phyloP scores from a whole-genome alignment of 371 early-diverging fungal species.

The Apophysomyces variabilis region DNA sequence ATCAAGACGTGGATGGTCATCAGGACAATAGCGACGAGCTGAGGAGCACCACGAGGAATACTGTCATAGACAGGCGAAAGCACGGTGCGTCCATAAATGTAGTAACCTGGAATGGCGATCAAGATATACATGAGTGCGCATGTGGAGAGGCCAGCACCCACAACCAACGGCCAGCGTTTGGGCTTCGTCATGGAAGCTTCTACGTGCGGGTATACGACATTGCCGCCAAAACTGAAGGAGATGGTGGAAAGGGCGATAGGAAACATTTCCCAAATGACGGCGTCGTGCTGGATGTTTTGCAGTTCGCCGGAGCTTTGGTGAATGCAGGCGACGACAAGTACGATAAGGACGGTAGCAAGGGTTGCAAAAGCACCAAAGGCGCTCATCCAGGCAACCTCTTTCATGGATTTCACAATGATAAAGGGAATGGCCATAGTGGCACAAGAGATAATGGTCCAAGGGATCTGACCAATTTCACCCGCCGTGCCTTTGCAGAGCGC shows the following conservation, averaged over 20 bases:
- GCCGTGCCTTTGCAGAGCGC: conserved; percentile 42
- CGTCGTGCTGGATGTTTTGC: conserved; percentile 37
- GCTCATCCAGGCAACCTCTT: conserved; percentile 70
- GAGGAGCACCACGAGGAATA: conserved; percentile 68
- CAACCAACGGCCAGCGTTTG: conserved; percentile 72
- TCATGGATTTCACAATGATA: conserved; percentile 60
- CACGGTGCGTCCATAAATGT: conserved; percentile 75
- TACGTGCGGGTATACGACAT: conserved; percentile 82
- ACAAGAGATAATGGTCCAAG: conserved; percentile 77
- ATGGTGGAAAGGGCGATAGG: conserved; percentile 68
- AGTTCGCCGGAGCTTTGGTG: conserved; percentile 29
- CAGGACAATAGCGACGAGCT: conserved; percentile 70
- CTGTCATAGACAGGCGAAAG: conserved; percentile 76
- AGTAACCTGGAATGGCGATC: conserved; percentile 81
- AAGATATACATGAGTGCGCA: conserved; percentile 78
- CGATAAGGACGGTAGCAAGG: conserved; percentile 68
- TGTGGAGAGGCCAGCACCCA: conserved; percentile 71
- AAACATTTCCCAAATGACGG: conserved; percentile 56
- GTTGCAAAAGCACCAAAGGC: conserved; percentile 76
- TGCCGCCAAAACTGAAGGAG: conserved; percentile 83
- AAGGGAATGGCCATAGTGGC: conserved; percentile 55
- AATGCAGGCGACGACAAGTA: conserved; percentile 45
- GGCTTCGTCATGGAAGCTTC: conserved; percentile 85
- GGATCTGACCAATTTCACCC: conserved; percentile 42
- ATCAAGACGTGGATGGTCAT: conserved; percentile 85